phyloP scores from a whole-genome alignment of 441 rosid species.

The Gossypium lobatum region DNA sequence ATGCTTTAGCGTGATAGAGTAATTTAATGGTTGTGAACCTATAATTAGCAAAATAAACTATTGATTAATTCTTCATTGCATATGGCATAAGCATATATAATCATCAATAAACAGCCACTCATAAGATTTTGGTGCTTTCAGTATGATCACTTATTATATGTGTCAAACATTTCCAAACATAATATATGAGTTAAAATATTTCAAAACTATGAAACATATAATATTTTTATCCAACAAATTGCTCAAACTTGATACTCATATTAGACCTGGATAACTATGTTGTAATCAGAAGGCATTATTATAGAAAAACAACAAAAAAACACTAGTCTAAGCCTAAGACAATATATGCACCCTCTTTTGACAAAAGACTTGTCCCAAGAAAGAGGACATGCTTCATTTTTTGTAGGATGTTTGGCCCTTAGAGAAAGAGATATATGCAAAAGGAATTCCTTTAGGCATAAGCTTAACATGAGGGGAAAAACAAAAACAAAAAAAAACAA shows the following conservation, averaged over 20 bases:
- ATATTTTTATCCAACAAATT: no score
- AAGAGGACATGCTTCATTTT: not conserved
- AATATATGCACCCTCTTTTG: conserved; percentile 5
- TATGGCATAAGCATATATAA: not conserved
- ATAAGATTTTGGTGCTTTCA: not conserved
- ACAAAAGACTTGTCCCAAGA: not conserved
- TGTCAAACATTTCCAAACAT: no score
- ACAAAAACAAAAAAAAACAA: not conserved
- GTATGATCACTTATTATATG: no score
- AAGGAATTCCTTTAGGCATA: not conserved
- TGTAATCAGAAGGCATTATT: not conserved
- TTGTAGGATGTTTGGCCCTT: not conserved
- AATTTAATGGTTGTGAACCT: not conserved
- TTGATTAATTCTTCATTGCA: not conserved
- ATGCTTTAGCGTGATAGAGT: not conserved
- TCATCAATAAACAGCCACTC: not conserved
- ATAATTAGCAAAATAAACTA: not conserved
- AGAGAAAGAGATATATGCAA: not conserved
- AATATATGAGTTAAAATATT: no score
- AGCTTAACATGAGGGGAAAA: not conserved
- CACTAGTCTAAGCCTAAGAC: not conserved
- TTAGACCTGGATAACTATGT: no score
- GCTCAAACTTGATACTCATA: no score
- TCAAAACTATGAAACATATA: no score
- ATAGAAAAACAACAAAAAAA: not conserved